phyloP scores from a whole-genome alignment of 768 basidiomycete genomes.

The Tulasnella sp. region DNA sequence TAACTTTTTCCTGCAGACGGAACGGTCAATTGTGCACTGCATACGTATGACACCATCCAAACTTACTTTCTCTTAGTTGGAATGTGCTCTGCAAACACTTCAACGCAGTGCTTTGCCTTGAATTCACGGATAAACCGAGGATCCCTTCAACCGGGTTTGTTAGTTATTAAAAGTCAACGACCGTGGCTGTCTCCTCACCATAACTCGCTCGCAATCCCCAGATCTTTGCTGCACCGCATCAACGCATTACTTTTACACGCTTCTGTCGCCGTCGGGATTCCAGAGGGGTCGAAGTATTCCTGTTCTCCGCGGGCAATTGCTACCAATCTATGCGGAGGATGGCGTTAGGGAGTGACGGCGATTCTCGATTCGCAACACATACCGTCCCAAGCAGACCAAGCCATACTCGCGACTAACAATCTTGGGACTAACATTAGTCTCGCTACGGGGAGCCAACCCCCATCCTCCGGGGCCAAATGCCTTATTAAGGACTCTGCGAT shows the following conservation, averaged over 20 bases:
- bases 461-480: conserved; percentile 96
- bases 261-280: conserved; percentile 88
- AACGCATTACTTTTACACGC: conserved; percentile 94
- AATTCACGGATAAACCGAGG: conserved; percentile 92
- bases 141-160: conserved; percentile 45
- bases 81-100: conserved; percentile 76
- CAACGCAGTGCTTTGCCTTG: conserved; percentile 70
- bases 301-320: conserved; percentile 90
- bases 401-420: conserved; percentile 92
- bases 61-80: conserved; percentile 84
- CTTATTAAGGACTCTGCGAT: conserved; percentile 78
- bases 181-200: conserved; percentile 46
- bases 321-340: conserved; percentile 48
- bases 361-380: conserved; percentile 20
- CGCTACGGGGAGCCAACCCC: conserved; percentile 89
- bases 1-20: conserved; percentile 69
- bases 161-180: neutral
- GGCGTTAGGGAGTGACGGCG: conserved; percentile 1
- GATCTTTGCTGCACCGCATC: conserved; percentile 95
- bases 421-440: conserved; percentile 79
- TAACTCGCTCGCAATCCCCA: conserved; percentile 91
- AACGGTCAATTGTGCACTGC: neutral
- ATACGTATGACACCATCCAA: neutral
- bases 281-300: conserved; percentile 86
- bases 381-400: conserved; percentile 86